phyloP scores from a whole-genome alignment of 2,329 filamentous ascomycete species.

The Fusarium lyarnte region DNA sequence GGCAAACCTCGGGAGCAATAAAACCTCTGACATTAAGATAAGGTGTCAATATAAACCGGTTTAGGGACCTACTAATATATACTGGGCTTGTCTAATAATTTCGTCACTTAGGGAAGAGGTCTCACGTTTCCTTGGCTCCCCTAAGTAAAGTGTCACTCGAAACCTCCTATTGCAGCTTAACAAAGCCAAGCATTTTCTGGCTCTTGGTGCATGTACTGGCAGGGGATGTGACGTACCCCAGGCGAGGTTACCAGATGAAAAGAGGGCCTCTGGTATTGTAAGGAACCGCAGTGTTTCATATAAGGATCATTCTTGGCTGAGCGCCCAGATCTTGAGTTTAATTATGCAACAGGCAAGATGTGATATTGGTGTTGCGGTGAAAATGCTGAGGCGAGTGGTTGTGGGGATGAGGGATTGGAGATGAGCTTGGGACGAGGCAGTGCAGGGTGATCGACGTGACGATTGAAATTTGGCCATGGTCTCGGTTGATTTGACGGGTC shows the following conservation, averaged over 20 bases:
- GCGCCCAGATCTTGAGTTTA: slow-evolving; percentile 3
- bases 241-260: slow-evolving; percentile 18
- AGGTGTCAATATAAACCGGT: background rate
- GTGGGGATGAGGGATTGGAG: background rate
- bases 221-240: slow-evolving; percentile 13
- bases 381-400: slow-evolving; percentile 1
- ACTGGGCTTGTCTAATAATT: background rate
- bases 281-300: slow-evolving; percentile 28
- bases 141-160: slow-evolving; percentile 16
- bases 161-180: slow-evolving; percentile 20
- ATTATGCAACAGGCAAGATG: background rate
- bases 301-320: slow-evolving; percentile 4
- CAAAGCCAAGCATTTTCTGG: slow-evolving; percentile 23
- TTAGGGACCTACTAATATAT: background rate
- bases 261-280: slow-evolving; percentile 18
- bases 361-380: background rate
- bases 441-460: slow-evolving; percentile 37
- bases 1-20: background rate
- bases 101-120: background rate
- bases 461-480: slow-evolving; percentile 44
- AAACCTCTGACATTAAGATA: background rate
- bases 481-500: slow-evolving; percentile 15
- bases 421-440: background rate
- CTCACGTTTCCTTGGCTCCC: background rate
- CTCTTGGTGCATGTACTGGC: slow-evolving; percentile 15